These are phyloP conservation scores for Bothriochloa decipiens DNA, from an alignment of 176 grass and related monocot genomes.

Conservation along the genomic window DNA sequence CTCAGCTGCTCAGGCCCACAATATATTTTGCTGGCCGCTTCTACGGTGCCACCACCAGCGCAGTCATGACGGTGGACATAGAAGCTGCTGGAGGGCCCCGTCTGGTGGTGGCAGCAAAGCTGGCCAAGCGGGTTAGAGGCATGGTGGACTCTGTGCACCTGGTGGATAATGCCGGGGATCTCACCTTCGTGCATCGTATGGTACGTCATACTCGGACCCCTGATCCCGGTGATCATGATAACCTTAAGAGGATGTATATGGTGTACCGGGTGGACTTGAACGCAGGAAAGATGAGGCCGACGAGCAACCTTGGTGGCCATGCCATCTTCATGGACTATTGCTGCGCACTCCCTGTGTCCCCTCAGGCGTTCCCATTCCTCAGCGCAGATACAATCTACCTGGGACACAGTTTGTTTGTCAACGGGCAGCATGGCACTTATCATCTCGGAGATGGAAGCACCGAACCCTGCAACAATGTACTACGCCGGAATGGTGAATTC, in stretches of 20 bases:
- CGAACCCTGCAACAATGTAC: no score
- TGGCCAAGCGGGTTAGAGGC: background rate
- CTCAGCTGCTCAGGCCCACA: background rate
- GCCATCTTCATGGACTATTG: background rate
- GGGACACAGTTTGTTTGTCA: background rate
- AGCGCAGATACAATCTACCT: background rate
- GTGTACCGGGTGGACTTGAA: background rate
- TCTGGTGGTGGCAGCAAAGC: background rate
- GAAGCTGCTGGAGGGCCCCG: background rate
- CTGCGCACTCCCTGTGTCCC: background rate
- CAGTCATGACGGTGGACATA: background rate
- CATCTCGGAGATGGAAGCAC: no score
- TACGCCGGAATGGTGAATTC: no score
- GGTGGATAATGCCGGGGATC: background rate
- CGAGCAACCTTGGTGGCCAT: background rate
- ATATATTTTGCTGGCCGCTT: background rate
- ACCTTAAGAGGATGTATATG: background rate
- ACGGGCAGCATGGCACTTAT: no score
- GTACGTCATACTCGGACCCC: no score
- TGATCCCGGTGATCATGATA: background rate
- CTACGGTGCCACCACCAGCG: background rate
- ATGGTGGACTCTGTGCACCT: background rate
- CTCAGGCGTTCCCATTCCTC: background rate
- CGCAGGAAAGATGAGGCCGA: background rate
- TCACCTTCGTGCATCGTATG: background rate